Evolutionary conservation across 1,284 basidiomycete genomes (phyloP), one percentile per base, ranked within the genome.

Genomic region (Malassezia dermatis): DNA sequence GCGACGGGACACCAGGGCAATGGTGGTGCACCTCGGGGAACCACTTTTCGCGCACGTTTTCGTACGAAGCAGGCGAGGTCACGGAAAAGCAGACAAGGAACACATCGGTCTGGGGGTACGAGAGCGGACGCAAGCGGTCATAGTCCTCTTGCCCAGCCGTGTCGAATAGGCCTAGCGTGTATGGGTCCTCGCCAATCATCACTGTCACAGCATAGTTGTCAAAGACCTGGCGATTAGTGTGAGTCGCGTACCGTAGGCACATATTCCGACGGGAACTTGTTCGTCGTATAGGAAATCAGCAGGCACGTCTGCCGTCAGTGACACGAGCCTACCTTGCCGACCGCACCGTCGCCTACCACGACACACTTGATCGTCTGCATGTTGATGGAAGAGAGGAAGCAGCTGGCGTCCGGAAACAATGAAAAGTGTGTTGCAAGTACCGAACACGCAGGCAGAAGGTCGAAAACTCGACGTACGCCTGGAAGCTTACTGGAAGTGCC

Each of bases 31-130:
- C 93, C 79, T 99, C 94, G 26, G 93, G 94, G 82, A 96, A 95
- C 93, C 93, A 99, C 78, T 99, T 99, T 79, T 98, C 93, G 82
- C 94, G 96, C 71, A 99, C 93, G 85, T 99, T 98, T 78, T 99
- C 93, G 75, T 95, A 99, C 50, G 90, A 95, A 34, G 94, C 91
- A 5, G 93, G 94, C 23, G 88, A 93, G 30, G 91, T 95, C 65
- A 99, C 94, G 73, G 88, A 93, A 81, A 96, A 99, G 79, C 93
- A 99, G 66, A 99, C 91, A 55, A 99, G 82, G 82, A 99, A 98
- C 54, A 98, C 93, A 74, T 99, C 94, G 63, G 93, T 99, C 80
- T 98, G 93, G 24, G 93, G 93, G 81, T 99, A 99, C 74, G 91
- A 96, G 78, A 99, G 80, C 69, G 93, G 93, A 73, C 94, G 87